These are phyloP conservation scores for Ascochyta viciae-villosae DNA, from an alignment of 2,329 filamentous ascomycete species.

Conservation along the genomic window DNA sequence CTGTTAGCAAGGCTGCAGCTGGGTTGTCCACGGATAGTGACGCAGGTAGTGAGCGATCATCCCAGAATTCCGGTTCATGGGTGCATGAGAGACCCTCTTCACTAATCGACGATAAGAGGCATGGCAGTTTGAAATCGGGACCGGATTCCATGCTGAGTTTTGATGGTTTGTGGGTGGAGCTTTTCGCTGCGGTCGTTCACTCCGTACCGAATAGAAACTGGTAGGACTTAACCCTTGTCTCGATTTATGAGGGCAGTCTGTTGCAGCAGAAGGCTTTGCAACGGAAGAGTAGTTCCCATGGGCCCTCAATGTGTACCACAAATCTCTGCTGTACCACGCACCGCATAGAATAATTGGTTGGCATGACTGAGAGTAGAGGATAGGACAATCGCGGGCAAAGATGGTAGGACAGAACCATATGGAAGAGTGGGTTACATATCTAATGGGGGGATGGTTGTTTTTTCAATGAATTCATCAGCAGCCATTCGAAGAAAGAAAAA, in stretches of 20 bases:
- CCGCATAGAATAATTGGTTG: too few relatives aligned
- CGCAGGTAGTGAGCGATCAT: slow-evolving; percentile 13
- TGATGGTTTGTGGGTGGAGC: neutral
- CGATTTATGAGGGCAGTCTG: neutral
- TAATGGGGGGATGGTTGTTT: neutral
- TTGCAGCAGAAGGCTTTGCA: too few relatives aligned
- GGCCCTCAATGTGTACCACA: too few relatives aligned
- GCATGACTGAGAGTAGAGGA: too few relatives aligned
- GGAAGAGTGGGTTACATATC: too few relatives aligned
- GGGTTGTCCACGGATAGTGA: neutral
- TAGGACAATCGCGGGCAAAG: too few relatives aligned
- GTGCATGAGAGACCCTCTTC: neutral
- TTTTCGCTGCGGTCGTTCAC: neutral
- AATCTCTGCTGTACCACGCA: too few relatives aligned
- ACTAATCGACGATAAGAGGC: neutral
- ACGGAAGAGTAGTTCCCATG: too few relatives aligned
- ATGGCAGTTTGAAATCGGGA: slow-evolving; percentile 11
- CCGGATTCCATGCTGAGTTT: neutral
- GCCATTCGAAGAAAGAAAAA: neutral
- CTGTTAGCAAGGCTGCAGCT: slow-evolving; percentile 4
- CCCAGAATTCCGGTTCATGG: slow-evolving; percentile 6
- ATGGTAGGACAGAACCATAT: too few relatives aligned
- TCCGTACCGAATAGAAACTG: neutral
- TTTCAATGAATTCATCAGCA: neutral
- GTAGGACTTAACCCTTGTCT: neutral